Evolutionary conservation across 2,329 filamentous ascomycete genomes (phyloP), one percentile per base, ranked within the genome.

Genomic region (Alternaria longipes): DNA sequence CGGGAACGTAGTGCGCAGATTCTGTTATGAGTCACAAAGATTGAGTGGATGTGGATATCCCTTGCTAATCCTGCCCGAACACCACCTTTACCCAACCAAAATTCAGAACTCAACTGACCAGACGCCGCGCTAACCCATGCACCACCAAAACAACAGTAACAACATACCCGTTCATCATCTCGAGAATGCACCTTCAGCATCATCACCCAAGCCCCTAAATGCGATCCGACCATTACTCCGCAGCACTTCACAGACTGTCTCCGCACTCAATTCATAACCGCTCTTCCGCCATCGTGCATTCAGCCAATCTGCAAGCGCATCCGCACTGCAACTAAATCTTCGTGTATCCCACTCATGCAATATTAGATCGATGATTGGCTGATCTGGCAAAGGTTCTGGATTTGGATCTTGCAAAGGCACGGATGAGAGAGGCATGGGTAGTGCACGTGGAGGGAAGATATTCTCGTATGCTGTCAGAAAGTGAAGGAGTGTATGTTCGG

Each of bases 401-500:
- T 67, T 54, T 8, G 70, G 68, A 28, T 72, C 69, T 40, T 74
- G 71, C 49, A 73, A 54, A 8, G 75, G 72, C 3, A 76, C 74
- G 8, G 59, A 67, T 3, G 62, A 62, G 2, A 78, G 62, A 9
- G 75, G 74, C 18, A 75, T 64, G 0, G 74, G 74, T 4, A 75
- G 64, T 1, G 74, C 73, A 45, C 74, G 74, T 0, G 72, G 70
- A 1, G 74, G 76, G 54, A 78, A 78, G 1, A 74, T 74, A 45
- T 72, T 68, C 62, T 78, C 76, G 68, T 76, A 78, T 5, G 75
- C 75, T 24, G 72, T 77, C 8, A 78, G 63, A 62, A 78, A 78
- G 65, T 78, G 76, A 2, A 78, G 68, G 14, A 78, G 68, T 2
- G 65, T 60, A 55, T 72, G 65, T 55, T 79, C 76, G 16, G 72